These are phyloP conservation scores for Sindora glabra DNA, from an alignment of 306 rosid genomes.

Conservation along the genomic window DNA sequence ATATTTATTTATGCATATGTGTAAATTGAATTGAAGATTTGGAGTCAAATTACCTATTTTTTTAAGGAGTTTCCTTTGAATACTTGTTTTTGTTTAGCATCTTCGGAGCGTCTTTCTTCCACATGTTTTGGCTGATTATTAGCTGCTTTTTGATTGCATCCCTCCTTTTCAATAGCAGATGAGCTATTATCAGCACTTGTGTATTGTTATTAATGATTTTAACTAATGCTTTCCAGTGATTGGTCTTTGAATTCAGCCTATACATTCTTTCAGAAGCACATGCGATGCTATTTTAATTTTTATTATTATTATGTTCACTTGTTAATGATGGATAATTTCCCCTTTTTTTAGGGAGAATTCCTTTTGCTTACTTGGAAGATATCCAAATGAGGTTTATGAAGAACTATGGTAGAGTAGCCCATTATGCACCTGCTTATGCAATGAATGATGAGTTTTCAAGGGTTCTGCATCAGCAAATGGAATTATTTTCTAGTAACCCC, in stretches of 20 bases:
- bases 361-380: conserved; percentile 94
- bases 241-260: too few species aligned
- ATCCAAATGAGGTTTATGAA: conserved; percentile 98
- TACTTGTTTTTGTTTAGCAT: too few species aligned
- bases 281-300: background rate
- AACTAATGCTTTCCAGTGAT: too few species aligned
- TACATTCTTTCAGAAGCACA: background rate
- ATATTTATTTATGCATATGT: too few species aligned
- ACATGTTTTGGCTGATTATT: background rate
- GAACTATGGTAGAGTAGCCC: conserved; percentile 85
- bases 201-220: too few species aligned
- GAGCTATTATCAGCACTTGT: too few species aligned
- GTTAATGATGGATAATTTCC: conserved; percentile 8
- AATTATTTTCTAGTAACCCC: conserved; percentile 78
- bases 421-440: conserved; percentile 87
- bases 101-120: background rate
- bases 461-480: conserved; percentile 98
- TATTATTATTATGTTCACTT: too few species aligned
- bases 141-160: background rate
- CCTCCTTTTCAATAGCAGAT: too few species aligned
- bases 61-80: too few species aligned
- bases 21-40: too few species aligned
- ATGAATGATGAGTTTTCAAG: conserved; percentile 99
- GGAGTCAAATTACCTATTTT: background rate
- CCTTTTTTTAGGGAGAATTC: conserved; percentile 73